Evolutionary conservation across 768 basidiomycete species (phyloP), one percentile per base, ranked within the genome.

Genomic region (Tulasnella sp.): DNA sequence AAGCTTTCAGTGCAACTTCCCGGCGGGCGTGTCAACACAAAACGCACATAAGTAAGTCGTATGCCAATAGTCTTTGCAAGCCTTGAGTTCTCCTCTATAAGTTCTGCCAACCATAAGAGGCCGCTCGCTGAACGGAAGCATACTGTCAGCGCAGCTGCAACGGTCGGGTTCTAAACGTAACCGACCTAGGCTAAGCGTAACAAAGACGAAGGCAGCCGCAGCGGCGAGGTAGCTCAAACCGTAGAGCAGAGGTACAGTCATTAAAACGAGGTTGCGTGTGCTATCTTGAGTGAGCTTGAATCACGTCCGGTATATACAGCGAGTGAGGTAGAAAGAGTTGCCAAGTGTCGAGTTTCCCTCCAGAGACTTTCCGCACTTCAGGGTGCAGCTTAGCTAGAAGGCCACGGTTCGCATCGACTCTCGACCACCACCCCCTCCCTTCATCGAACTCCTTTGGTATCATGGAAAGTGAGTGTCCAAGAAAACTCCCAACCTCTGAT

Each of bases 11-110:
- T 20, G 29, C 16, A 35, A 37, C 0, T 1, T 23, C n/a, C 61
- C 7, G 23, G 2, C 26, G 15, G 74, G 32, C 55, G 26, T 51
- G 74, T 75, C 32, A 61, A 61, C 23, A 9, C 15, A 69, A 75
- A 55, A 67, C n/a, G 87, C 83, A 96, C 96, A 85, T 94, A 96
- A 79, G 93, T 94, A n/a, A 90, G 89, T 80, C 93, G 86, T 84
- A 94, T 91, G 0, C 98, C 98, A 32, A 95, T 83, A 0, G 85
- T 81, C 85, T 98, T 99, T 16, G 98, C 93, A 77, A 88, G 82
- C 70, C 89, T 89, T 16, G 95, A 91, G 83, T 97, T 92, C 83
- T 99, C 97, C 84, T 99, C 97, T 80, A 99, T 98, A 42, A 98
- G 84, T 83, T 99, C 97, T 1, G 96, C 96, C 42, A 97, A 86